phyloP scores from a whole-genome alignment of 2,329 filamentous ascomycete species.

The Escovopsis sp. region DNA sequence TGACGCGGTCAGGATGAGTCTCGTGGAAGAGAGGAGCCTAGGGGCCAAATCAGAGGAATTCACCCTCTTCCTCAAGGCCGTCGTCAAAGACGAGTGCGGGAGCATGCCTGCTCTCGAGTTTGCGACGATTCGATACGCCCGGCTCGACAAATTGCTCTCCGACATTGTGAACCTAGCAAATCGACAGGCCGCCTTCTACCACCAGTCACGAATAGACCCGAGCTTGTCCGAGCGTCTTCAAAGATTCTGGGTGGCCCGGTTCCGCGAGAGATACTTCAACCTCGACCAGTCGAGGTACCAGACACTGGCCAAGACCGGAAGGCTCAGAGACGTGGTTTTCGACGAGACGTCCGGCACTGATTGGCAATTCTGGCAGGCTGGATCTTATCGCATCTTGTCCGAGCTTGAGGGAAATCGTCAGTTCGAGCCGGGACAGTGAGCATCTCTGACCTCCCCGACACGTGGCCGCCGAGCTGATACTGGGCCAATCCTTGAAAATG shows the following conservation, averaged over 20 bases:
- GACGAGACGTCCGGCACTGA: slow-evolving; percentile 16
- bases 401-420: slow-evolving; percentile 25
- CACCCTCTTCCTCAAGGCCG: slow-evolving; percentile 24
- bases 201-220: slow-evolving; percentile 19
- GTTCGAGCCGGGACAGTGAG: slow-evolving; percentile 36
- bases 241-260: slow-evolving; percentile 28
- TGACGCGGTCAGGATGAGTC: slow-evolving; percentile 24
- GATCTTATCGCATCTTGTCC: slow-evolving; percentile 19
- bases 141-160: slow-evolving; percentile 30
- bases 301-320: slow-evolving; percentile 21
- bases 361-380: slow-evolving; percentile 23
- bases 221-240: slow-evolving; percentile 24
- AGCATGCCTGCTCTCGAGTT: slow-evolving; percentile 21
- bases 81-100: slow-evolving; percentile 23
- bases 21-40: slow-evolving; percentile 17
- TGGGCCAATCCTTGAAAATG: too few species aligned
- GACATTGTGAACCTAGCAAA: slow-evolving; percentile 23
- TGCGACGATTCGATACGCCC: slow-evolving; percentile 22
- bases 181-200: slow-evolving; percentile 12
- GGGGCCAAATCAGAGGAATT: slow-evolving; percentile 21
- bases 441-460: too few species aligned
- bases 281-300: slow-evolving; percentile 29
- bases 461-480: background rate
- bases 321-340: slow-evolving; percentile 27
- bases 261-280: slow-evolving; percentile 28